Base-by-base conservation (phyloP, 2,329 filamentous ascomycete genomes). In the Chaetothyriales sp. region DNA sequence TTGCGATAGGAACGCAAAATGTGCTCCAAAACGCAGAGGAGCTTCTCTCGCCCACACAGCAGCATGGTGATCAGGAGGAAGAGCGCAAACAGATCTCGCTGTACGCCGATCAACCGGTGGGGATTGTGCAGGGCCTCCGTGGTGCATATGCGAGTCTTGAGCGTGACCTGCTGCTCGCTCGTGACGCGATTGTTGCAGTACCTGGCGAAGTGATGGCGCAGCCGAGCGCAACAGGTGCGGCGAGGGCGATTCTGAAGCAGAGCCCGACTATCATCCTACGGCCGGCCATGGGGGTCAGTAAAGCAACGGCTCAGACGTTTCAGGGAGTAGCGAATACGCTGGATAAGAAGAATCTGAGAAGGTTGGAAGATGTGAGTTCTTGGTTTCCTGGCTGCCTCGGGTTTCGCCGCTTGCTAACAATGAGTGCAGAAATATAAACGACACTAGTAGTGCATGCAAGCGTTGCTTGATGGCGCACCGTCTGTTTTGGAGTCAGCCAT, bases 1-100 rank as follows among this genome's bases (percentile, higher is more conserved):
- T 96, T 48, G 90, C 90, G 0, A 86, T 96, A 47, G 92, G 92
- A 32, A 95, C 93, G 2, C 92, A 96, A 62, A 92, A 84, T n/a
- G 80, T 89, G 15, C 77, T 98, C 1, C 84, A 95, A 63, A 85
- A 84, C 18, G 88, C 89, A 0, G 93, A 98, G 66, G 85, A 79
- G 18, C 74, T 95, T 55, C 74, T 95, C 42, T 39, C 32, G 7
- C 32, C 32, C 9, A 62, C 66, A 39, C 70, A 72, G 20, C 68
- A 70, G 22, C 66, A 72, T 49, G 81, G 83, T 1, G 78, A 79
- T 1, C 66, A 74, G 0, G 81, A 85, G 39, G 75, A 81, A 15
- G 82, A 86, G 51, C 80, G 85, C 56, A 87, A 86, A 59, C 83
- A 85, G 55, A 86, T 95, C 55, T 93, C 86, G 8, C 77, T 90